These are phyloP conservation scores for Cryphonectria naterciae DNA, from an alignment of 2,329 filamentous ascomycete species.

Conservation along the genomic window DNA sequence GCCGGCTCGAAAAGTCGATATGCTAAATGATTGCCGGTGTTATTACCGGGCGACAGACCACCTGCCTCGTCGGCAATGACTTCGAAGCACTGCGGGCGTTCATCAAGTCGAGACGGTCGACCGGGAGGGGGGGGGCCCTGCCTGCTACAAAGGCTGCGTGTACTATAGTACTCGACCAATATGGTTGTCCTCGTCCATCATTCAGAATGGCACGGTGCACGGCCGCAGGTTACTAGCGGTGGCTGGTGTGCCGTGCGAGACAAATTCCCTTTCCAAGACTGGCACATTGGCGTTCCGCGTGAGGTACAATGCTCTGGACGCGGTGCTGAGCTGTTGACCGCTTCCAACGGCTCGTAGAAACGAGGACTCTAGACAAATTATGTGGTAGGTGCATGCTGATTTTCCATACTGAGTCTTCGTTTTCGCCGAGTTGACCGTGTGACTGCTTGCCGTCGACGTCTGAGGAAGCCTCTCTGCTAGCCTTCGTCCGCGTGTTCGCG, in stretches of 20 bases:
- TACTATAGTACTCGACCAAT: not conserved
- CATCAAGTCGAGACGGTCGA: not conserved
- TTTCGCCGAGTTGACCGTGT: not conserved
- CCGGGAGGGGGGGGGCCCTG: not conserved
- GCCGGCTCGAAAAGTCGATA: not conserved
- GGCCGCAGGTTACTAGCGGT: not conserved
- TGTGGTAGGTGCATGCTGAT: not conserved
- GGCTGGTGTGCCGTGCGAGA: constrained; percentile 6
- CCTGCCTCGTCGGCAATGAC: not conserved
- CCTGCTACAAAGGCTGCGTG: not conserved
- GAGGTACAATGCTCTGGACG: not conserved
- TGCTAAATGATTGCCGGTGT: not conserved
- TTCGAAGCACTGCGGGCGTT: not conserved
- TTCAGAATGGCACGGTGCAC: not conserved
- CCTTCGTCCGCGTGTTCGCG: not conserved
- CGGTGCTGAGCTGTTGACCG: not conserved
- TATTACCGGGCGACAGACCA: not conserved
- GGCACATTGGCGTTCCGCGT: not conserved
- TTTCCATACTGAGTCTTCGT: not conserved
- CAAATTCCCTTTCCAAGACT: not conserved
- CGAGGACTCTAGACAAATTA: not conserved
- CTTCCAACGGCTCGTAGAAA: not conserved
- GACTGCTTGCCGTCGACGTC: not conserved
- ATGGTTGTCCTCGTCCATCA: not conserved
- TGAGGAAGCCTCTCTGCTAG: not conserved